Evolutionary conservation across 805 yeast genomes (phyloP), one percentile per base, ranked within the genome.

Genomic region (Nematodospora valgi): DNA sequence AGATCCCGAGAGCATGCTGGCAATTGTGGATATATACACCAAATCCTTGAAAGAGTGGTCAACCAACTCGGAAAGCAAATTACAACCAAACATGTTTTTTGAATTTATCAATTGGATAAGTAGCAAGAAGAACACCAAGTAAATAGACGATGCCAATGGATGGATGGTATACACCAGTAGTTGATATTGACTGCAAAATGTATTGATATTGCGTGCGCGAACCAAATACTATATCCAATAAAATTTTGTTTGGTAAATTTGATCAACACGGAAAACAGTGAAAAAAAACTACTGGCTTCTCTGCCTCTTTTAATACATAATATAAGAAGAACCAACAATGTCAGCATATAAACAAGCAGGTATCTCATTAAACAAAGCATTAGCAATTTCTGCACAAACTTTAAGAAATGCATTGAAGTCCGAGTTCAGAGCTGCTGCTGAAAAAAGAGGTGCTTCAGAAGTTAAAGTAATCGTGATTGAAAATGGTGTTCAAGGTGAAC

Each of bases 381-480:
- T 89, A 64, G 78, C 95, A 49, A 75, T 91, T 58, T 86, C 96
- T 56, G 95, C 96, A 57, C 80, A 80, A 62, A 77, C 95, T 44
- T 78, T 87, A 51, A 87, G 97, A 72, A 72, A 74, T 53, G 82
- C 96, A 34, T 78, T 91, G 61, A 91, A 91, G 74, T 80, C 88
- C 46, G 96, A 89, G 56, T 63, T 78, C 58, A 85, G 83, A 62
- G 83, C 77, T 45, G 75, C 71, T 43, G 83, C 82, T 48, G 76
- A 78, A 54, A 76, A 73, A 62, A 85, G 94, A 73, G 81, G 81
- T 49, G 47, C 64, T 54, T 64, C 84, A 45, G 98, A 91, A 56
- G 84, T 80, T 51, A 78, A 77, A 61, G 82, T 73, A 46, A 78
- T 82, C 62, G 75, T 72, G 58, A 75, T 80, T 66, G 82, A 74